Evolutionary conservation across 352 stramenopile genomes (phyloP), one percentile per base, ranked within the genome.

Genomic region (Phytophthora aleatoria): DNA sequence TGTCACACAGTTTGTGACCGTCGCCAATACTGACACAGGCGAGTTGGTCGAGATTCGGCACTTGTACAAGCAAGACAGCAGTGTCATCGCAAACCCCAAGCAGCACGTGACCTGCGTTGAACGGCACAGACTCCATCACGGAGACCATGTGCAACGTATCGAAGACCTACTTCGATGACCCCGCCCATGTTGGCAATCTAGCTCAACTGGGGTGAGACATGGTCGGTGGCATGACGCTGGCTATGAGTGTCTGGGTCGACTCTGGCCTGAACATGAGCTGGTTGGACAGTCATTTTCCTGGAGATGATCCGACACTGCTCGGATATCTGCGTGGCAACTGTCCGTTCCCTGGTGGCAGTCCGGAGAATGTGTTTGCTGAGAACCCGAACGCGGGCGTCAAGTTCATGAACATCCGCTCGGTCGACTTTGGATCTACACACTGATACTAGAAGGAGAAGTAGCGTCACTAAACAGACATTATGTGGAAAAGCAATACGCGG

Each of bases 231-330:
- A 61, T 90, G 55, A 77, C 83, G 28, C 59, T 90, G 45, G 67
- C 73, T 11, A 87, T 90, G 67, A 87, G 77, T 41, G 50, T 90
- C 39, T 90, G 81, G 81, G 67, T 73, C 0, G 81, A 90, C 67
- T 60, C 84, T 52, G 75, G 64, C 3, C 69, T 69, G 24, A 57
- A 88, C 41, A 81, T 69, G 38, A 67, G 76, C 26, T 90, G 81
- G 81, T 67, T 90, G 31, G 81, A 90, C 76, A 77, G 64, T 50
- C 81, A 79, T 54, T 66, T 69, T 0, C n/a, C 55, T 2, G 43
- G 49, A 4, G 60, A 67, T n/a, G 69, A 75, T 36, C 38, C 73
- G 6, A 57, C 41, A 7, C 10, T 50, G 5, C 78, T 77, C 27
- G 81, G 81, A 13, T 69, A 74, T 6, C n/a, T 50, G 43, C 81